Percentiles rank a stretch among this genome's conserved stretches.
These are phyloP conservation scores for Cylindrodendrum hubeiense DNA, from an alignment of 2,329 filamentous ascomycete genomes.

Conservation along the genomic window DNA sequence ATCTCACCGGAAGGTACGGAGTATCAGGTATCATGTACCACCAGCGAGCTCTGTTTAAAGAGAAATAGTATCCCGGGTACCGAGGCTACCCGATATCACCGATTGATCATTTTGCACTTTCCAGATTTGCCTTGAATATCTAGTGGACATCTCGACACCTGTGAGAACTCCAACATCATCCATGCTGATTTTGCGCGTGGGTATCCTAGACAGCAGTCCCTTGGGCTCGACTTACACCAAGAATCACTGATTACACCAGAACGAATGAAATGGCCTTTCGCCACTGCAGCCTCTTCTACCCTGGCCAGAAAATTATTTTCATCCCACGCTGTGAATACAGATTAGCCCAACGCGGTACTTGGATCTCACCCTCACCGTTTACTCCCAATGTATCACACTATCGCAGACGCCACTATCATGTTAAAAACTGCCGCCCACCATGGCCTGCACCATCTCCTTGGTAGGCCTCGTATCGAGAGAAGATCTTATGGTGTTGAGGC, in stretches of 20 bases:
- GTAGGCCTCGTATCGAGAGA: constrained; percentile 11
- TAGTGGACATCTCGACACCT: no score
- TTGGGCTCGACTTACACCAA: background rate
- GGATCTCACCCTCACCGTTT: background rate
- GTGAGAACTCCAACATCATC: no score
- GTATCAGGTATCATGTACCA: background rate
- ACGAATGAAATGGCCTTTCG: background rate
- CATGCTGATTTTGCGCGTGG: no score
- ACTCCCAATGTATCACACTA: constrained; percentile 1
- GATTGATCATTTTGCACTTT: no score
- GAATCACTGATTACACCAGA: background rate
- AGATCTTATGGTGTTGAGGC: constrained; percentile 24
- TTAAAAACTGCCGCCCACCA: background rate
- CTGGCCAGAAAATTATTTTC: background rate
- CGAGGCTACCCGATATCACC: no score
- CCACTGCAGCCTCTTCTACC: background rate
- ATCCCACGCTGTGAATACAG: background rate
- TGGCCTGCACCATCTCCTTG: background rate
- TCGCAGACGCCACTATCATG: constrained; percentile 1
- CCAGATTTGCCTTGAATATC: no score
- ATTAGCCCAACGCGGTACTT: background rate
- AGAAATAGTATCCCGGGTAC: no score
- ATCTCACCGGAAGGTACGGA: background rate
- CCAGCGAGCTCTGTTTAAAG: no score
- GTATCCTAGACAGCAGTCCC: background rate